Base-by-base conservation (phyloP, 345 rosid genomes). In the Moringa oleifera region DNA sequence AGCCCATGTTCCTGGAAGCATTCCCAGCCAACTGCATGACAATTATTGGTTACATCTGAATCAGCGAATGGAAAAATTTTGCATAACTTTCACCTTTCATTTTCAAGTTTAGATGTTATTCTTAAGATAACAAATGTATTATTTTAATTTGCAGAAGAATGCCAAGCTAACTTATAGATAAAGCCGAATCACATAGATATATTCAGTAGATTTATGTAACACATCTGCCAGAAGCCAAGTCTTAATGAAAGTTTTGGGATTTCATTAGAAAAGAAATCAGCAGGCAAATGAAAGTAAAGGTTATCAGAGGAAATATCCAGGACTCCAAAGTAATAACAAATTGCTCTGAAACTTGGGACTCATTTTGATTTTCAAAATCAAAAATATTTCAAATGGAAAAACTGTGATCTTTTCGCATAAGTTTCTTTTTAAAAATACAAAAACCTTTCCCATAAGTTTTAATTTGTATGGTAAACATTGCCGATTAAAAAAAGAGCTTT, bases 1-100 rank as follows among this genome's bases (percentile, higher is more conserved):
- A 69, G 97, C 97, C 97, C 98, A 93, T 17, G 97, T 81, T 55
- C 98, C 98, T 23, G 98, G 97, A 72, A 93, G 95, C 98, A 93
- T 93, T 50, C 97, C 98, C 61, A 93, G 66, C 98, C 98, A 93
- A 73, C 98, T 93, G 85, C 80, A 83, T 19, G 59, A 56, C 57
- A 64, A 57, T 33, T 61, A 60, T 25, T 47, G 52, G 37, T 33
- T 33, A 11, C 5, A 33, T 33, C 37, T 68, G 22, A 66, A 57
- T 57, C 63, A 75, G 62, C 23, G 22, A 18, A 20, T 19, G 46
- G 1, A 57, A 25, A 4, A 16, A 16, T 19, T 25, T 61, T 58
- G 23, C 10, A 50, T 65, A 23, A 36, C 57, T 41, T 23, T 4
- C 19, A 25, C 18, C 0, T 36, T 37, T 51, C 33, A 8, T 23